A percentile compares a stretch with the other conserved stretches of the same genome.
Evolutionary conservation across 1,284 basidiomycete genomes (phyloP).

Genomic region (Ceratobasidium sp.): DNA sequence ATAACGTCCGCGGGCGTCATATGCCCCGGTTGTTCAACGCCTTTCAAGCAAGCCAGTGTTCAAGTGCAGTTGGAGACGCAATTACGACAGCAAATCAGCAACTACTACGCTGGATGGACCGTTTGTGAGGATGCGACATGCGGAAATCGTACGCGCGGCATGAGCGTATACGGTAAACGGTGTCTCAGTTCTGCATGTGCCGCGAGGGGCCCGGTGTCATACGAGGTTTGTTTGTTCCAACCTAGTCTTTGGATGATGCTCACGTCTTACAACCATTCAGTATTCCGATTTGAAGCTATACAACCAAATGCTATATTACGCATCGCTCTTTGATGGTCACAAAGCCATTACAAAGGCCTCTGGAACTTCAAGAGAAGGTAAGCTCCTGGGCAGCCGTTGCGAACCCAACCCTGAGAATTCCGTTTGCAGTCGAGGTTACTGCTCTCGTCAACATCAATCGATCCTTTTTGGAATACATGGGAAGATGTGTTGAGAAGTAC

Average conservation of each 20-base stretch:
- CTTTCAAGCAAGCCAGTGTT: conserved; percentile 71
- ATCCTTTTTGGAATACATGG: conserved; percentile 62
- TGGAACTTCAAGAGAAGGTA: conserved; percentile 66
- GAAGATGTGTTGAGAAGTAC: conserved; percentile 75
- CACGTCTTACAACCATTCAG: conserved; percentile 58
- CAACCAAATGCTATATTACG: conserved; percentile 87
- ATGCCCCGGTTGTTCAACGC: conserved; percentile 68
- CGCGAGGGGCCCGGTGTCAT: conserved; percentile 69
- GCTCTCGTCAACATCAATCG: conserved; percentile 66
- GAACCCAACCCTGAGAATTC: conserved; percentile 40
- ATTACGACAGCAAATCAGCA: conserved; percentile 80
- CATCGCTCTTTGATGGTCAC: conserved; percentile 79
- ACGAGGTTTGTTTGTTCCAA: conserved; percentile 71
- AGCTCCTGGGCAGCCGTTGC: neutral
- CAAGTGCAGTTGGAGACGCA: conserved; percentile 88
- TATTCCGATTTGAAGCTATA: conserved; percentile 88
- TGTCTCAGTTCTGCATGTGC: conserved; percentile 78
- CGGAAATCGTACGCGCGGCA: conserved; percentile 84
- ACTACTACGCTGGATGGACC: conserved; percentile 92
- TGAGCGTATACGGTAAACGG: conserved; percentile 89
- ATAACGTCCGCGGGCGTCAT: conserved; percentile 64
- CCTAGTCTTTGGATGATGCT: neutral
- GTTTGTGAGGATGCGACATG: conserved; percentile 91
- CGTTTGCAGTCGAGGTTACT: conserved; percentile 66
- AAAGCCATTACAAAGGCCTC: conserved; percentile 69